Evolutionary conservation across 139 green algal species (phyloP), one percentile per base, ranked within the genome.

Genomic region (Astrephomene gubernaculifera): DNA sequence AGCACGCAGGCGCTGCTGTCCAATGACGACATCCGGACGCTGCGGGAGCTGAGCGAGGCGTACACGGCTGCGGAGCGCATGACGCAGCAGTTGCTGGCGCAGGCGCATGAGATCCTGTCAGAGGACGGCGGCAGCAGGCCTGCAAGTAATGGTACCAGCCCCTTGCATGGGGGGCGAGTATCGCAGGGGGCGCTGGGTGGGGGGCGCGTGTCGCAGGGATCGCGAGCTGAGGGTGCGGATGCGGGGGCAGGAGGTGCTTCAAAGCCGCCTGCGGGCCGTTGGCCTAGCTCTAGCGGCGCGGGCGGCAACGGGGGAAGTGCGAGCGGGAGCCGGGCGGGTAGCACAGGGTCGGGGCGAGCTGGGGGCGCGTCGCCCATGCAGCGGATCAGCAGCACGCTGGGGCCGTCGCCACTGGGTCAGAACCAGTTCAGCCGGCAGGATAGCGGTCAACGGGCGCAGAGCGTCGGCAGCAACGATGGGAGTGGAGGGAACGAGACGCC

Each of bases 21-120:
- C 29, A 75, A 21, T 31, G 78, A 86, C 39, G 85, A 89, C 60
- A 31, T 86, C 67, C 39, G 35, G 22, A 86, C 85, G 0, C 85
- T 89, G 41, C 67, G 75, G 43, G 69, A 89, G 85, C 76, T 89
- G 21, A 82, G 45, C 35, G 85, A 89, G 1, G 85, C 85, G 22
- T 89, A 86, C 43, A 79, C 54, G 7, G 54, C 45, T 0, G 85
- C 85, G 19, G 85, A 89, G 78, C 53, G 41, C 8, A 38, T 82
- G n/a, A 89, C 85, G 36, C 76, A 86, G 85, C 38, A 82, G 54
- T 60, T 89, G 57, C 57, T 89, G 24, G 85, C 85, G 19, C 71
- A 89, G 76, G 85, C 78, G 27, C 69, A 86, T 12, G 76, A 86
- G 2, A 61, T 85, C 0, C 64, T 85, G 6, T 52, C 39, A 0